Evolutionary conservation across 768 basidiomycete genomes (phyloP), one percentile per base, ranked within the genome.

Genomic region (Paxillus involutus): DNA sequence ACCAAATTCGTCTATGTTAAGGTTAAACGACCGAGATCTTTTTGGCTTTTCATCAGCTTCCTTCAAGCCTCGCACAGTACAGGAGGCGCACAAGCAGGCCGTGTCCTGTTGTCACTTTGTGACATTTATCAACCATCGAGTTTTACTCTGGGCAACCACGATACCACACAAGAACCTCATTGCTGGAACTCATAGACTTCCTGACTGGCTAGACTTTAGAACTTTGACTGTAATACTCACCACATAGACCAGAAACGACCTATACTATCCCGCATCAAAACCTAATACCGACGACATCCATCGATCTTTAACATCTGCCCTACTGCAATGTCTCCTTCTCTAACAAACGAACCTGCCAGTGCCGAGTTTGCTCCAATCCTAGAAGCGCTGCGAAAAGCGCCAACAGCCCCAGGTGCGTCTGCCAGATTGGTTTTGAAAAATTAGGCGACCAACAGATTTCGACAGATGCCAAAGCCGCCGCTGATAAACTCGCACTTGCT

Each of bases 401-500:
- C 85, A 48, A 85, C 85, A 21, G 84, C 79, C 39, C 82, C 82
- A 61, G 84, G 86, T 80, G 51, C 50, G 72, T 63, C 37, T 37
- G 37, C 47, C 45, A 24, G 32, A 48, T 8, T 42, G 43, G 53
- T 54, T 47, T 40, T 19, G 21, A 24, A 26, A 55, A 41, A 11
- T 36, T 19, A 6, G 29, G 36, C 53, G 21, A 32, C 33, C 6
- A 53, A 46, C 47, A 47, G 49, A 56, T 37, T 54, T 51, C 58
- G 33, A n/a, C 63, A 88, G 91, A 92, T 76, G 91, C 89, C 36
- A 92, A 91, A 72, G 88, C 80, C 47, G 90, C 91, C 19, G 88
- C 88, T 39, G 90, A 92, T 73, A 83, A 80, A 62, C 77, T 92
- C 54, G 89, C 90, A 56, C 82, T 87, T 36, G 83, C 88, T 64